phyloP scores from a whole-genome alignment of 768 basidiomycete genomes.

The Russula abietina region DNA sequence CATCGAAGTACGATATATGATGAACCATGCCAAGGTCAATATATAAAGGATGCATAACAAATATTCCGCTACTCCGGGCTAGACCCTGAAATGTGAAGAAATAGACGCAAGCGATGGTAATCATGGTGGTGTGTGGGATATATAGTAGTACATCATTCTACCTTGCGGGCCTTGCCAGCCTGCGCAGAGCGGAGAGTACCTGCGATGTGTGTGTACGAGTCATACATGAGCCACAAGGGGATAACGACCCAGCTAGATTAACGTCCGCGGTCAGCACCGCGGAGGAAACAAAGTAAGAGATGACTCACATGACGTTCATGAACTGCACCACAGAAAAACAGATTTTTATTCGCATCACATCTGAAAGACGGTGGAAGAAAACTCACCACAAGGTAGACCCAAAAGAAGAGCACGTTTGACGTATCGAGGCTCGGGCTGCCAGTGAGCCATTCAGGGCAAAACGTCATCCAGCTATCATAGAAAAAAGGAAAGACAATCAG shows the following conservation, averaged over 20 bases:
- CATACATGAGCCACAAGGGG: constrained; percentile 69
- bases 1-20: neutral
- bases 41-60: neutral
- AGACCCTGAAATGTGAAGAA: neutral
- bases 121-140: too few relatives aligned
- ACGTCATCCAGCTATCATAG: constrained; percentile 64
- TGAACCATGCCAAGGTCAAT: neutral
- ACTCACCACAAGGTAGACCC: constrained; percentile 76
- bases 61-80: neutral
- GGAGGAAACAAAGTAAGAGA: neutral
- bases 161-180: constrained; percentile 7
- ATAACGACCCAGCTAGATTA: constrained; percentile 67
- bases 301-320: constrained; percentile 67
- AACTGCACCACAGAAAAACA: constrained; percentile 40
- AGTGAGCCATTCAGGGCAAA: constrained; percentile 80
- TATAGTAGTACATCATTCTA: neutral
- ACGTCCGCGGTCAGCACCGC: constrained; percentile 8
- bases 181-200: constrained; percentile 42
- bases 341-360: neutral
- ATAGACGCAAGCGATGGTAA: neutral
- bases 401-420: constrained; percentile 63
- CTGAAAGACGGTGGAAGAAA: constrained; percentile 39
- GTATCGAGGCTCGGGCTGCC: constrained; percentile 68
- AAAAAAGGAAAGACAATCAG: neutral
- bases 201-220: constrained; percentile 70